Base-by-base conservation (phyloP, 2,329 filamentous ascomycete species). In the Claviceps digitariae region DNA sequence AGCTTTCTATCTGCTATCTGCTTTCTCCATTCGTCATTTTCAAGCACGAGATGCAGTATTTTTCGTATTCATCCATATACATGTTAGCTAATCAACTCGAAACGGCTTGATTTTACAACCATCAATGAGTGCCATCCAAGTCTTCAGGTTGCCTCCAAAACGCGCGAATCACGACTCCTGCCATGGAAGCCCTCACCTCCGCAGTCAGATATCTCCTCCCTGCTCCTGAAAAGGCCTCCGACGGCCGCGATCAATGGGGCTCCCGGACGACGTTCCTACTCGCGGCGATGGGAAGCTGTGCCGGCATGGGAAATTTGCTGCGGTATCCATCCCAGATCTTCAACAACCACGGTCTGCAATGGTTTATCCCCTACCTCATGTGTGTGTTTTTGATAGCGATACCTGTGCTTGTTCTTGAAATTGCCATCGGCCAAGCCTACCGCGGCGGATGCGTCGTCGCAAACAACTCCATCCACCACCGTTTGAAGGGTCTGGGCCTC, bases 391-490 rank as follows among this genome's bases (percentile, higher is more conserved):
- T 79, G 12, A 71, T 81, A 54, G 77, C 77, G 40, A 79, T 81
- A 46, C 78, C 77, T 0, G 70, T 73, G 0, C 69, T 81, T 40
- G 71, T 79, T 13, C 71, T 80, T 23, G 78, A 81, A 60, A 77
- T 81, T 50, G 85, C 85, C 52, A 88, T 87, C 51, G 88, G 88
- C 48, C 86, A 80, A 59, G 76, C 77, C 4, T 78, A 79, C 59
- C 75, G 76, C 13, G 76, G 75, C 41, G 77, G 77, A 13, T 73
- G 72, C 3, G 74, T 78, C 41, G 74, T 79, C 52, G 76, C 77
- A 4, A 79, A 72, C 61, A 74, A 76, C 65, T 77, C 73, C 57
- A 66, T 81, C 55, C 71, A 78, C 59, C 64, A 69, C 51, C 70
- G 77, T 8, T 66, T 80, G 36, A 78, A 76, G 57, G 78, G 77